Evolutionary conservation across 495 filamentous ascomycete genomes (phyloP).

Genomic region (Viridothelium virens): DNA sequence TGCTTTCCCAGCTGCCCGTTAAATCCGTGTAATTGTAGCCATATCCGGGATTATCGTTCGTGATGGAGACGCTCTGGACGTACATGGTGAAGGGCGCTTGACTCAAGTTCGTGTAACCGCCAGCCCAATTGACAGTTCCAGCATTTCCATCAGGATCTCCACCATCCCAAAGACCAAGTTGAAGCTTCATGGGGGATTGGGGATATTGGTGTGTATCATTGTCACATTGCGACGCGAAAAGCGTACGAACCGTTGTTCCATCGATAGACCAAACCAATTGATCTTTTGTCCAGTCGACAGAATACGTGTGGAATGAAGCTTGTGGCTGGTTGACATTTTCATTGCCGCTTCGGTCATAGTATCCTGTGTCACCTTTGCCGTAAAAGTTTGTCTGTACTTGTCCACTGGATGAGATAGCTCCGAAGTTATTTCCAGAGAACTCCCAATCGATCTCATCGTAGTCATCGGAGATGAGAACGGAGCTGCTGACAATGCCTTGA

Average conservation of each 20-base stretch:
- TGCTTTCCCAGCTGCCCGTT: slow-evolving; percentile 43
- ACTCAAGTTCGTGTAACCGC: slow-evolving; percentile 64
- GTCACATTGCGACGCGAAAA: slow-evolving; percentile 47
- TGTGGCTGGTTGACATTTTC: slow-evolving; percentile 48
- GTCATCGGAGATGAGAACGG: slow-evolving; percentile 75
- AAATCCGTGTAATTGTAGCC: slow-evolving; percentile 62
- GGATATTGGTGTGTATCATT: slow-evolving; percentile 55
- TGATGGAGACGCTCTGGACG: slow-evolving; percentile 56
- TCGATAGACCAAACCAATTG: slow-evolving; percentile 70
- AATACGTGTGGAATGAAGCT: slow-evolving; percentile 68
- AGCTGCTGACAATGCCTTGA: slow-evolving; percentile 72
- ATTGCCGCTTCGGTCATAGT: slow-evolving; percentile 55
- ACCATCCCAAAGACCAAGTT: slow-evolving; percentile 79
- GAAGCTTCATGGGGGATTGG: slow-evolving; percentile 79
- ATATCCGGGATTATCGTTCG: slow-evolving; percentile 60
- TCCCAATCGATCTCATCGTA: slow-evolving; percentile 91
- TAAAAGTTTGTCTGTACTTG: slow-evolving; percentile 74
- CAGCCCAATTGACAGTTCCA: slow-evolving; percentile 65
- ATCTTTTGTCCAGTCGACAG: slow-evolving; percentile 70
- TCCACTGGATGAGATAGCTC: slow-evolving; percentile 36
- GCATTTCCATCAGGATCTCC: slow-evolving; percentile 50
- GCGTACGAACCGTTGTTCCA: slow-evolving; percentile 54
- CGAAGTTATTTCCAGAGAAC: slow-evolving; percentile 49
- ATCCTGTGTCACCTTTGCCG: slow-evolving; percentile 66
- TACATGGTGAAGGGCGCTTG: slow-evolving; percentile 68